Evolutionary conservation across 2,329 filamentous ascomycete genomes (phyloP).

Genomic region (Diaporthe batatas): DNA sequence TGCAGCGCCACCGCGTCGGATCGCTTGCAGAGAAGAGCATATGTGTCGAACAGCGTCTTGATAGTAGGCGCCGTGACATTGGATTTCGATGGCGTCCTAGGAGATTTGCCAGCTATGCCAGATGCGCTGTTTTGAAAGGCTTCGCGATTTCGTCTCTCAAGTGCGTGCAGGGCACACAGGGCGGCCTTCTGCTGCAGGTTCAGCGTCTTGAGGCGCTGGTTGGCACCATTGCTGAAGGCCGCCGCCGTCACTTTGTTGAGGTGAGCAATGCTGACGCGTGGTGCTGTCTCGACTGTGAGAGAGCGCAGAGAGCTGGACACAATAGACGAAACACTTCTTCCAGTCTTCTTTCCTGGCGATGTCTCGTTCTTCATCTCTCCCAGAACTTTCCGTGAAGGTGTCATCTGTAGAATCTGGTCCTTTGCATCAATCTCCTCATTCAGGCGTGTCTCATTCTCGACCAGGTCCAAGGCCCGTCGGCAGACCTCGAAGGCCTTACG

Average conservation of each 20-base stretch:
- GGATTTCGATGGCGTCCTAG: constrained; percentile 69
- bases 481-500: constrained; percentile 97
- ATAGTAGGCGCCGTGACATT: constrained; percentile 79
- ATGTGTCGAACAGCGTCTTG: constrained; percentile 86
- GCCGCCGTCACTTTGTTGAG: constrained; percentile 91
- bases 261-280: constrained; percentile 89
- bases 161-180: constrained; percentile 86
- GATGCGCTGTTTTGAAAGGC: constrained; percentile 57
- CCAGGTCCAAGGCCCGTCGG: constrained; percentile 86
- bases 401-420: constrained; percentile 69
- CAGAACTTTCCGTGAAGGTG: constrained; percentile 81
- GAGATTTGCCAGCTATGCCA: constrained; percentile 43
- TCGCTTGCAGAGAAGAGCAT: constrained; percentile 83
- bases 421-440: constrained; percentile 76
- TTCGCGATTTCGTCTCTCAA: constrained; percentile 80
- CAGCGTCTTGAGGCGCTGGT: constrained; percentile 84
- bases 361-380: constrained; percentile 85
- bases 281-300: constrained; percentile 83
- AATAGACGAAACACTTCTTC: constrained; percentile 60
- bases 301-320: constrained; percentile 68
- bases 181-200: constrained; percentile 98
- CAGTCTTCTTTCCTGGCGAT: constrained; percentile 58
- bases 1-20: constrained; percentile 83
- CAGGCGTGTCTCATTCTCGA: constrained; percentile 85
- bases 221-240: constrained; percentile 90